Base-by-base conservation (phyloP, 768 basidiomycete species). In the Lyophyllum semitale region DNA sequence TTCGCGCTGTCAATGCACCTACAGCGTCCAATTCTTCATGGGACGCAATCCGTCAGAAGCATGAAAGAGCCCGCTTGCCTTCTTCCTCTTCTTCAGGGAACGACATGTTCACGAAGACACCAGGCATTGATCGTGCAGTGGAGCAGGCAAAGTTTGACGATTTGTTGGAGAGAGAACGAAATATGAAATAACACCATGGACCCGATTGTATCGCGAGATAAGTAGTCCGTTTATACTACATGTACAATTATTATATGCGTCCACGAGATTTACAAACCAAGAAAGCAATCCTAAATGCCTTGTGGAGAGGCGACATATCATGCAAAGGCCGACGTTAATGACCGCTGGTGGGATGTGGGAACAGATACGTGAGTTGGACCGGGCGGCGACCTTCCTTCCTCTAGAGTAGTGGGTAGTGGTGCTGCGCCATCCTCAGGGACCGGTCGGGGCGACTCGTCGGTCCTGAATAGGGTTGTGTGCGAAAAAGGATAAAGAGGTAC, bases 401-500 rank as follows among this genome's bases (percentile, higher is more conserved):
- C 70, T 12, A 73, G 73, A 54, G 75, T 67, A 58, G 70, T 76
- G 23, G 76, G 75, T 47, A 80, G 60, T 12, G 79, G 77, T 20
- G 73, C 74, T 15, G 63, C 47, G 40, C 61, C 61, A 37, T 77
- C 75, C 38, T 71, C 69, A 11, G 66, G 63, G 8, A 69, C 60
- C 20, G 54, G 30, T 20, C 59, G 64, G n/a, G 71, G 60, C 33
- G 64, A 58, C 58, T 77, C 75, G 43, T 79, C 74, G 55, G 79
- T 83, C 56, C 82, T 69, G 71, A 86, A 89, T 38, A 87, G 66
- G 13, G 83, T 78, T 48, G 79, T 72, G 61, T 84, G 84, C n/a
- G 90, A 91, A 67, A 91, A 91, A 4, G 88, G 88, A 73, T 88
- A 92, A 40, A 91, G 76, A 11, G 91, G 91, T 17, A 93, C 80